Base-by-base conservation (phyloP, 441 rosid genomes). In the California macrophylla region DNA sequence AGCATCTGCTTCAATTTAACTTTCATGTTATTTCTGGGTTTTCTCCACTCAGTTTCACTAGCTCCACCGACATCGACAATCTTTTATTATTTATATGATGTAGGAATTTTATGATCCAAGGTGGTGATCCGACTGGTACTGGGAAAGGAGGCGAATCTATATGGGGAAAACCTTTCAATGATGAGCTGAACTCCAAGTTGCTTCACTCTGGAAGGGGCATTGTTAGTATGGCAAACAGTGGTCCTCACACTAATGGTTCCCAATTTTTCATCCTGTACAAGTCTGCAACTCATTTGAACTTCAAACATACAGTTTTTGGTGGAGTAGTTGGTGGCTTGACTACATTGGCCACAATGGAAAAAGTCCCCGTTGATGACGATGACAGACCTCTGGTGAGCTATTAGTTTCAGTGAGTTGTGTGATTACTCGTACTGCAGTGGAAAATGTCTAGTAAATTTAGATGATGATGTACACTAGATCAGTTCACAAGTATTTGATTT, bases 91-190 rank as follows among this genome's bases (percentile, higher is more conserved):
- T 50, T 66, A 36, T 10, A 63, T 45, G 64, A 42, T 74, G 38
- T 72, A 86, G 97, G 86, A 94, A 89, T 85, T 94, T 92, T 77
- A 94, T 90, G 97, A 90, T 94, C 79, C 98, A 94, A 86, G 97
- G 97, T 29, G 96, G 98, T 63, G 97, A 94, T 81, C 98, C 98
- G 66, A 92, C 94, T 69, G 92, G 98, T 23, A 91, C 94, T 52
- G 96, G 97, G 75, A 84, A 47, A 75, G 97, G 97, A 72, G 97
- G 97, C 20, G 88, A 94, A 81, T 91, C 97, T 3, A 92, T 92
- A 58, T 92, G 97, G 97, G 97, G 96, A 56, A 90, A 90, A 81
- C 91, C 96, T 74, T 94, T 90, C 84, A 90, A 92, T 75, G 97
- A 90, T 72, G 98, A 94, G 75, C 66, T 82, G 24, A 90, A 94